Percentiles rank a stretch among this genome's conserved stretches.
Conservation (phyloP, 1,139 yeast genomes). For the Suhomyces ambrosiae region DNA sequence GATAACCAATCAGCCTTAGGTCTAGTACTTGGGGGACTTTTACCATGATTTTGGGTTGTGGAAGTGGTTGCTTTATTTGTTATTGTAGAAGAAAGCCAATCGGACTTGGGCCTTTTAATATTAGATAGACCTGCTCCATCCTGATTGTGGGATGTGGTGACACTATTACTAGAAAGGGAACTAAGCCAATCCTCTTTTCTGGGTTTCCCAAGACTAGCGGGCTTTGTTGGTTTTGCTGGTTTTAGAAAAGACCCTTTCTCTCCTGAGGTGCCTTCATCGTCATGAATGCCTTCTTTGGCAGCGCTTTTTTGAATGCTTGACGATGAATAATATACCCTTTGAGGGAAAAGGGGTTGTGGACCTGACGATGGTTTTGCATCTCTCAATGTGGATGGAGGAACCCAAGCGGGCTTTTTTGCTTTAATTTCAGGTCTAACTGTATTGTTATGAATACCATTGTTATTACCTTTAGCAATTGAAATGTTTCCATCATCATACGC, state of each 20-base stretch:
- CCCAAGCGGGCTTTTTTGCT: slow-evolving; percentile 9
- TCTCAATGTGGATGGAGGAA: slow-evolving; percentile 16
- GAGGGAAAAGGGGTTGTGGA: slow-evolving; percentile 18
- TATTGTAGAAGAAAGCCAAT: slow-evolving; percentile 23
- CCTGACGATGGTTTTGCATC: slow-evolving; percentile 11
- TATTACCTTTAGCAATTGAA: background rate
- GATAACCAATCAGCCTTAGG: slow-evolving; percentile 21
- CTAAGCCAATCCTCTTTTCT: slow-evolving; percentile 14
- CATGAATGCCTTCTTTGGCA: slow-evolving; percentile 1
- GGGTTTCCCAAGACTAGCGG: no score
- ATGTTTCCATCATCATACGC: no score
- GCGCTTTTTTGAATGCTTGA: slow-evolving; percentile 14
- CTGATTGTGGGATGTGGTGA: slow-evolving; percentile 7
- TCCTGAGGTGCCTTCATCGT: background rate
- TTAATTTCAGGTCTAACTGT: slow-evolving; percentile 3
- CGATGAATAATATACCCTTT: slow-evolving; percentile 17
- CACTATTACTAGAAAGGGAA: slow-evolving; percentile 11
- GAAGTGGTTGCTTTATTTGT: slow-evolving; percentile 15
- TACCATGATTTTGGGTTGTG: slow-evolving; percentile 10
- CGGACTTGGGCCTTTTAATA: slow-evolving; percentile 14
- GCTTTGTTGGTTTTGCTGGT: no score
- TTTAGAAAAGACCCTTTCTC: slow-evolving; percentile 6
- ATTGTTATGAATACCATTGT: no score
- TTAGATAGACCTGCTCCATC: background rate
- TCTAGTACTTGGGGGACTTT: slow-evolving; percentile 11